These are phyloP conservation scores for Nakazawaea populi DNA, from an alignment of 805 yeast species.

Conservation along the genomic window DNA sequence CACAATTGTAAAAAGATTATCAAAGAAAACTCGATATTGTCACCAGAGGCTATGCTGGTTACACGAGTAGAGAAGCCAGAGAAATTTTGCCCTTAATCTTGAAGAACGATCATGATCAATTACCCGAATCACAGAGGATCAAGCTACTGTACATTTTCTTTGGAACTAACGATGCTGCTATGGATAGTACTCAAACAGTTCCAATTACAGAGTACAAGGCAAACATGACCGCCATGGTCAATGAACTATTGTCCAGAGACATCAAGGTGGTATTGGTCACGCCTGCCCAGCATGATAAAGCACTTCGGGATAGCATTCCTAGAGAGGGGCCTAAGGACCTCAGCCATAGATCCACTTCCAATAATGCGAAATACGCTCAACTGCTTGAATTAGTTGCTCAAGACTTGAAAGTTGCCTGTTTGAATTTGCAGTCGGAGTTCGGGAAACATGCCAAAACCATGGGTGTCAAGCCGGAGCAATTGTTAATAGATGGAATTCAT, in stretches of 20 bases:
- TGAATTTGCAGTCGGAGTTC: slow-evolving; percentile 48
- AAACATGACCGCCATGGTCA: slow-evolving; percentile 41
- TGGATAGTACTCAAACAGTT: slow-evolving; percentile 43
- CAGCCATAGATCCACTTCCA: slow-evolving; percentile 38
- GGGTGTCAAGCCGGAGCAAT: slow-evolving; percentile 7
- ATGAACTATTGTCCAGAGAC: slow-evolving; percentile 30
- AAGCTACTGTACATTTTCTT: slow-evolving; percentile 53
- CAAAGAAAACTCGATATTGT: slow-evolving; percentile 60
- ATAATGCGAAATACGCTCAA: slow-evolving; percentile 43
- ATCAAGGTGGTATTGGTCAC: slow-evolving; percentile 57
- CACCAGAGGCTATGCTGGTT: slow-evolving; percentile 75
- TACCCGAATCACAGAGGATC: slow-evolving; percentile 26
- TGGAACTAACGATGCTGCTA: slow-evolving; percentile 74
- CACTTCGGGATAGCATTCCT: slow-evolving; percentile 31
- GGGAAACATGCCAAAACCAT: slow-evolving; percentile 25
- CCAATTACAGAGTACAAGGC: slow-evolving; percentile 40
- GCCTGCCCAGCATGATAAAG: slow-evolving; percentile 50
- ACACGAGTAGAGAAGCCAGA: slow-evolving; percentile 57
- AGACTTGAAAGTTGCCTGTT: slow-evolving; percentile 43
- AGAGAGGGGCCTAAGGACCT: slow-evolving; percentile 20
- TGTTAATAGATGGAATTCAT: slow-evolving; percentile 48
- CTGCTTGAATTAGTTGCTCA: slow-evolving; percentile 28
- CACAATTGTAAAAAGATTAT: slow-evolving; percentile 24
- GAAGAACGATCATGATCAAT: slow-evolving; percentile 35
- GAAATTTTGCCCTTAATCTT: slow-evolving; percentile 44